These are phyloP conservation scores for Pseudocercospora fijiensis DNA, from an alignment of 2,329 filamentous ascomycete genomes.

Conservation along the genomic window DNA sequence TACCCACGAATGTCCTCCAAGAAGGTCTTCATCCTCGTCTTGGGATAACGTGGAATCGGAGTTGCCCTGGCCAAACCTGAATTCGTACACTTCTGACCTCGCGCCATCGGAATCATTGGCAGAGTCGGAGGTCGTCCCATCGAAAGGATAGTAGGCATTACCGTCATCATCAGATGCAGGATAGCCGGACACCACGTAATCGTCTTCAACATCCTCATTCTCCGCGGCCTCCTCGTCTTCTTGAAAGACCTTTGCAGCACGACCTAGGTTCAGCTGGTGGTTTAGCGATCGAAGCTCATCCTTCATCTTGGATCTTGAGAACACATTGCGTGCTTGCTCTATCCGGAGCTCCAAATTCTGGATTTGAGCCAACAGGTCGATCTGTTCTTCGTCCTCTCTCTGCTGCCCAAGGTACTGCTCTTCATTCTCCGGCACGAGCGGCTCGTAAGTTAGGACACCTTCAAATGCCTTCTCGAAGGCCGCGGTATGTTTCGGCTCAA, in stretches of 20 bases:
- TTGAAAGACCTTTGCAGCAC: slow-evolving; percentile 31
- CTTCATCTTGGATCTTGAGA: slow-evolving; percentile 33
- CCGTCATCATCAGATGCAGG: slow-evolving; percentile 36
- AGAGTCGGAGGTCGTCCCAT: slow-evolving; percentile 33
- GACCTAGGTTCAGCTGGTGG: slow-evolving; percentile 36
- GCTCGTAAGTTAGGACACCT: slow-evolving; percentile 31
- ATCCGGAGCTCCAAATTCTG: slow-evolving; percentile 39
- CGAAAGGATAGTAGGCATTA: slow-evolving; percentile 36
- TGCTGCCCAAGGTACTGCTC: slow-evolving; percentile 13
- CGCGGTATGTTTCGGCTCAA: slow-evolving; percentile 52
- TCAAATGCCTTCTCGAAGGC: slow-evolving; percentile 48
- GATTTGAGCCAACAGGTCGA: slow-evolving; percentile 33
- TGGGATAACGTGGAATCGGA: slow-evolving; percentile 24
- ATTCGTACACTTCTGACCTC: slow-evolving; percentile 33
- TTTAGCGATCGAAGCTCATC: slow-evolving; percentile 37
- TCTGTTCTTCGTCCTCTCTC: slow-evolving; percentile 22
- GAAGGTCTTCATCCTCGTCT: slow-evolving; percentile 26
- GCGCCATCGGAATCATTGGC: slow-evolving; percentile 30
- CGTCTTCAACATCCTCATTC: slow-evolving; percentile 31
- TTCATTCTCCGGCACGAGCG: slow-evolving; percentile 12
- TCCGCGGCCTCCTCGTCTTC: slow-evolving; percentile 31
- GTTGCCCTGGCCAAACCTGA: slow-evolving; percentile 26
- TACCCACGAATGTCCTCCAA: slow-evolving; percentile 21
- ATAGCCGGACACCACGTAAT: slow-evolving; percentile 34
- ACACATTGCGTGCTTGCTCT: slow-evolving; percentile 35